A percentile compares a stretch with the other conserved stretches of the same genome.
phyloP scores from a whole-genome alignment of 1,139 yeast genomes.

The Chernovozyma aurita region DNA sequence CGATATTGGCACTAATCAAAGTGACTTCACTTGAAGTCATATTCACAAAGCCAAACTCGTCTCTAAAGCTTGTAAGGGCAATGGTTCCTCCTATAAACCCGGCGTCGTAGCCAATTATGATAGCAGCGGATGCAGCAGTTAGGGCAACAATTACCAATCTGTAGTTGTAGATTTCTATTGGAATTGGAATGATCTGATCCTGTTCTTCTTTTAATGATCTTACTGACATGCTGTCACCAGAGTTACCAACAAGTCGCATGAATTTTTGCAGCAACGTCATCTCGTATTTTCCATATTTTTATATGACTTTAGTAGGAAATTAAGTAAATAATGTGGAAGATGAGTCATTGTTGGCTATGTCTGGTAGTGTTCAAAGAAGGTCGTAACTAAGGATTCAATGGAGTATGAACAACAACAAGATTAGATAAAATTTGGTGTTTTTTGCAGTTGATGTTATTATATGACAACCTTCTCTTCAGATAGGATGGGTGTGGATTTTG shows the following conservation, averaged over 20 bases:
- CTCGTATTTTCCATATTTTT: not conserved
- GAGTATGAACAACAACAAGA: too few relatives aligned
- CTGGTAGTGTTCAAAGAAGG: too few relatives aligned
- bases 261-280: conserved; percentile 1
- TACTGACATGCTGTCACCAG: conserved; percentile 3
- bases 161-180: conserved; percentile 21
- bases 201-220: conserved; percentile 1
- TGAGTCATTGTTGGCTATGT: too few relatives aligned
- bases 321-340: too few relatives aligned
- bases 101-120: conserved; percentile 33
- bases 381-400: too few relatives aligned
- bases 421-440: too few relatives aligned
- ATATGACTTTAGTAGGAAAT: not conserved
- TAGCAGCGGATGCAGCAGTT: conserved; percentile 28
- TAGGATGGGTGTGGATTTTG: too few relatives aligned
- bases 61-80: conserved; percentile 20
- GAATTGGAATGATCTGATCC: conserved; percentile 11
- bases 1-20: conserved; percentile 23
- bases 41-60: conserved; percentile 22
- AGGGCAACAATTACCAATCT: conserved; percentile 17
- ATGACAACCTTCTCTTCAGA: too few relatives aligned
- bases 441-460: too few relatives aligned
- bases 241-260: not conserved
- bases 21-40: conserved; percentile 14
- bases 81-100: conserved; percentile 33